Evolutionary conservation across 163 green algal genomes (phyloP), one percentile per base, ranked within the genome.

Genomic region (Chlorella variabilis): DNA sequence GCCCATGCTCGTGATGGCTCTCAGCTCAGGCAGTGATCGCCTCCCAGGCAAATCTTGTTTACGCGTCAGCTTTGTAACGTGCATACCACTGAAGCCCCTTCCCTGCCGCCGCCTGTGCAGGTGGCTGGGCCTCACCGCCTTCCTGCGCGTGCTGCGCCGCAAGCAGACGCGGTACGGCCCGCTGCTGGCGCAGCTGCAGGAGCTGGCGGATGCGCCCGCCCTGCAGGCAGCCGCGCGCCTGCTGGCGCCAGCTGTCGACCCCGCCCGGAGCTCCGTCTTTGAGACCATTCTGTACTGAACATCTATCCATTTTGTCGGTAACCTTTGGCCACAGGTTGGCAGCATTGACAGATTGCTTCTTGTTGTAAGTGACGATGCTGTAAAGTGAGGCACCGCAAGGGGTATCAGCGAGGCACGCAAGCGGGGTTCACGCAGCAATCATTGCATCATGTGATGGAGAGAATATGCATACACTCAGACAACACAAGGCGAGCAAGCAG

Each of bases 71-170:
- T 31, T 6, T 70, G 21, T 23, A 29, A 54, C 11, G 15, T 54
- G 45, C 45, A 54, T 15, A 23, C 11, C 54, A 33, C 54, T 63
- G 27, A n/a, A 29, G 9, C 18, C 54, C 54, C 23, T 63, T 29
- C 15, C 18, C 23, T 33, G 15, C 54, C 23, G 0, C 70, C 27
- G 15, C 69, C 70, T 25, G 4, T 61, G 77, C 77, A 83, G 77
- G 77, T 95, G 88, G 86, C 87, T 97, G 66, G 92, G 89, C 21
- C 84, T 96, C 20, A 68, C 80, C 8, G 94, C 94, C 7, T 96
- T 96, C 69, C 59, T 71, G 11, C 69, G 54, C 0, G 90, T 94
- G 49, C 84, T 97, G 48, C 20, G 41, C 9, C 84, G 86, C 38
- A 93, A 91, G 80, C 82, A 87, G 54, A 21, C 74, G 20, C 54